Base-by-base conservation (phyloP, 495 filamentous ascomycete species). In the Annulohypoxylon stygium region DNA sequence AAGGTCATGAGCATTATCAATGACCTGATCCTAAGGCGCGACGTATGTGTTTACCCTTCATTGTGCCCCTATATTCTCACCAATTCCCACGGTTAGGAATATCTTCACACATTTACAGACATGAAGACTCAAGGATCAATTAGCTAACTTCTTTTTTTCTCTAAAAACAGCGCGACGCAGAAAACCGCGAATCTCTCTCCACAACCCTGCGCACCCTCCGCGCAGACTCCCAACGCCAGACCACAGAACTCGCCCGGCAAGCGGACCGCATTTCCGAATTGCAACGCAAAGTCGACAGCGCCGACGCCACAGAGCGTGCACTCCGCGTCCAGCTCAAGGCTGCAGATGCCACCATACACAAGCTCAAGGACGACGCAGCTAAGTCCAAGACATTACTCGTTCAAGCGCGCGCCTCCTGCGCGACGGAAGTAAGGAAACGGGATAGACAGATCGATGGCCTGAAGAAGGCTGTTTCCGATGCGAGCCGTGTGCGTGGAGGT, bases 1-100 rank as follows among this genome's bases (percentile, higher is more conserved):
- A 89, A 90, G 71, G 89, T 97, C 75, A 98, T 99, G 78, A 93
- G 93, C 76, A 84, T 98, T 47, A 90, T 99, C 50, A 97, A 99
- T 76, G 96, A 99, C 78, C 81, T 99, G 62, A 92, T 98, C 51
- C 71, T 88, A 30, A 86, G 93, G 69, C 88, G 93, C 83, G 94
- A 97, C 77, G 93, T 97, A 83, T 64, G 91, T 85, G 33, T 45
- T 65, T 25, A 25, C 18, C 26, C 43, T 58, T 41, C 11, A 33
- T 8, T 43, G 47, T 8, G 20, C 41, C 39, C 30, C 60, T 7
- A 20, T 10, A 6, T 20, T 9, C 33, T 11, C 11, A 47, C 8
- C 43, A 9, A 47, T 47, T 7, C 1, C n/a, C 2, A 58, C 34
- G 36, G 6, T 11, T 7, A 5, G 55, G 16, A 16, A 43, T 37